A percentile compares a stretch with the other conserved stretches of the same genome.
Evolutionary conservation across 2,329 filamentous ascomycete genomes (phyloP).

Genomic region (Acrocalymma vagum): DNA sequence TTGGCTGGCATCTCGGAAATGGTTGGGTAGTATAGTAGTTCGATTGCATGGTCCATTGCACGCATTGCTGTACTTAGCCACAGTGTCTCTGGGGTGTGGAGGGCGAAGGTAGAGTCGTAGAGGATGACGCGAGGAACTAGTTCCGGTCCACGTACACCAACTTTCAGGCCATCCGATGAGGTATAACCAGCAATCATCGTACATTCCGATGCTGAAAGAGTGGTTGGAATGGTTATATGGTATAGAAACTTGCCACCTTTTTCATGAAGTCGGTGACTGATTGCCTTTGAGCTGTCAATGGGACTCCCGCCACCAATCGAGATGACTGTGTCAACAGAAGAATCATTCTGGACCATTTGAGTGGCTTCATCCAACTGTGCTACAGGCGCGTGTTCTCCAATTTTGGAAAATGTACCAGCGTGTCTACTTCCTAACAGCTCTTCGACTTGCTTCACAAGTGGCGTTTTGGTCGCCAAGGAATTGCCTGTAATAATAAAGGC

Average conservation of each 20-base stretch:
- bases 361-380: slow-evolving; percentile 63
- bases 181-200: slow-evolving; percentile 63
- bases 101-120: slow-evolving; percentile 61
- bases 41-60: slow-evolving; percentile 65
- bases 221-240: slow-evolving; percentile 51
- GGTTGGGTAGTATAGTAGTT: slow-evolving; percentile 62
- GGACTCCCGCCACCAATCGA: slow-evolving; percentile 64
- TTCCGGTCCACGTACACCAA: slow-evolving; percentile 52
- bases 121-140: slow-evolving; percentile 59
- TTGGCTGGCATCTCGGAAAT: slow-evolving; percentile 60
- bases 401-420: slow-evolving; percentile 64
- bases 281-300: slow-evolving; percentile 58
- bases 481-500: slow-evolving; percentile 66
- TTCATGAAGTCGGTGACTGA: slow-evolving; percentile 44
- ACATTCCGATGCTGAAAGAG: slow-evolving; percentile 62
- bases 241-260: slow-evolving; percentile 43
- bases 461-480: slow-evolving; percentile 63
- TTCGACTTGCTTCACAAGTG: slow-evolving; percentile 61
- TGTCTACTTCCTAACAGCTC: slow-evolving; percentile 55
- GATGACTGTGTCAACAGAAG: slow-evolving; percentile 62
- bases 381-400: slow-evolving; percentile 65
- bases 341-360: slow-evolving; percentile 54
- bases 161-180: slow-evolving; percentile 58
- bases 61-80: slow-evolving; percentile 62
- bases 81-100: slow-evolving; percentile 59